Conservation (phyloP, 495 filamentous ascomycete genomes). For the Pyrenula massariospora region DNA sequence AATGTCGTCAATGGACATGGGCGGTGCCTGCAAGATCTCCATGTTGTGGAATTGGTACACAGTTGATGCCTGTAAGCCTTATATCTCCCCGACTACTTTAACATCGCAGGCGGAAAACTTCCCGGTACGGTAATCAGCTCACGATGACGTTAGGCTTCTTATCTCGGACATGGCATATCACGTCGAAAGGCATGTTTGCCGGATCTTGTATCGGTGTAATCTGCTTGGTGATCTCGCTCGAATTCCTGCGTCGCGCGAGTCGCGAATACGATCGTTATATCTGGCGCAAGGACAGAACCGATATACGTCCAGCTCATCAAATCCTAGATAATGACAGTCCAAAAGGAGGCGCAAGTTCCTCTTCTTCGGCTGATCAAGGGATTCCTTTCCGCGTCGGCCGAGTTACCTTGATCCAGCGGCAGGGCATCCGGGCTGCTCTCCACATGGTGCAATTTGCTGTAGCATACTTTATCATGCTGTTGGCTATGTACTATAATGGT, state of each 20-base stretch:
- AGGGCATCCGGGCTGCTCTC: slow-evolving; percentile 47
- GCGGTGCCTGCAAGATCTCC: too few species aligned
- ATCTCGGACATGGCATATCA: slow-evolving; percentile 51
- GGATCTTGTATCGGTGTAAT: slow-evolving; percentile 60
- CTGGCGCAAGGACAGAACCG: slow-evolving; percentile 19
- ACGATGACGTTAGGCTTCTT: slow-evolving; percentile 43
- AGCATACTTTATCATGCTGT: slow-evolving; percentile 61
- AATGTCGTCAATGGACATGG: too few species aligned
- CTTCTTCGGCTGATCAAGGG: neutral
- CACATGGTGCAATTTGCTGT: slow-evolving; percentile 58
- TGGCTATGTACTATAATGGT: slow-evolving; percentile 55
- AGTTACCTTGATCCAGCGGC: slow-evolving; percentile 46
- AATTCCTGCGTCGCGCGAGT: slow-evolving; percentile 45
- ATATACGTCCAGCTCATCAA: slow-evolving; percentile 2
- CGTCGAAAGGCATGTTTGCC: slow-evolving; percentile 47
- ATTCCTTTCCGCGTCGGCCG: neutral
- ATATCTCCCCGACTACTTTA: too few species aligned
- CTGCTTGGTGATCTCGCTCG: slow-evolving; percentile 48
- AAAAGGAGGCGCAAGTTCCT: slow-evolving; percentile 4
- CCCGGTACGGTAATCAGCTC: neutral
- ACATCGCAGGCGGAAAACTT: too few species aligned
- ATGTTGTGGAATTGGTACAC: slow-evolving; percentile 77
- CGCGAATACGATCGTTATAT: slow-evolving; percentile 52
- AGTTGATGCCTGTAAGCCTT: too few species aligned
- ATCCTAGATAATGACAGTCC: slow-evolving; percentile 3